phyloP scores from a whole-genome alignment of 2,329 filamentous ascomycete species.

The Phialophora macrospora region DNA sequence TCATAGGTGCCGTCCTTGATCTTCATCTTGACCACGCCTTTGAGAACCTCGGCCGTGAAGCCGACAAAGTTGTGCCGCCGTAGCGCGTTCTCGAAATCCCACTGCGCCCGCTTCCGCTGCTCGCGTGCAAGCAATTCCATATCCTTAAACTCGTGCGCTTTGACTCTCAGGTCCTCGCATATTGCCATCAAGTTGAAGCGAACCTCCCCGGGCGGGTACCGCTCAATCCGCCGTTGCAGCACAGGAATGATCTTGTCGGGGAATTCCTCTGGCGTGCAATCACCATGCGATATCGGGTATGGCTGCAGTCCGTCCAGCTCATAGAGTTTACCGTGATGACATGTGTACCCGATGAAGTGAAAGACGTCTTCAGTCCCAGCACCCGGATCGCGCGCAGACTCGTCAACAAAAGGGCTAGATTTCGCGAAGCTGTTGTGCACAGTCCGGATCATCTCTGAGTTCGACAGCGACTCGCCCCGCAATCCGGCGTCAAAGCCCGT shows the following conservation, averaged over 20 bases:
- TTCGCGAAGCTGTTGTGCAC: slow-evolving; percentile 91
- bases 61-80: slow-evolving; percentile 94
- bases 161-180: slow-evolving; percentile 78
- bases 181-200: slow-evolving; percentile 95
- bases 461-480: slow-evolving; percentile 71
- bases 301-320: slow-evolving; percentile 95
- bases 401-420: slow-evolving; percentile 88
- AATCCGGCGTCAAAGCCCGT: slow-evolving; percentile 79
- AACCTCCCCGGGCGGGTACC: slow-evolving; percentile 87
- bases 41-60: slow-evolving; percentile 87
- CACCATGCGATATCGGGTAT: slow-evolving; percentile 85
- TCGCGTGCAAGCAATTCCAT: slow-evolving; percentile 76
- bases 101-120: slow-evolving; percentile 80
- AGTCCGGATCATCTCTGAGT: slow-evolving; percentile 71
- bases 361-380: slow-evolving; percentile 88
- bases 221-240: slow-evolving; percentile 77
- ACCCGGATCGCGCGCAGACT: slow-evolving; percentile 73
- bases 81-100: slow-evolving; percentile 94
- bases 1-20: slow-evolving; percentile 72
- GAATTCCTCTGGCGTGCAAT: slow-evolving; percentile 73
- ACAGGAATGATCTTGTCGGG: slow-evolving; percentile 83
- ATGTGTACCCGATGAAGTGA: slow-evolving; percentile 96
- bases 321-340: slow-evolving; percentile 78
- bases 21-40: slow-evolving; percentile 79
- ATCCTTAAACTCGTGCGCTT: slow-evolving; percentile 82